These are phyloP conservation scores for Papiliotrema flavescens DNA, from an alignment of 1,284 basidiomycete species.

Conservation along the genomic window DNA sequence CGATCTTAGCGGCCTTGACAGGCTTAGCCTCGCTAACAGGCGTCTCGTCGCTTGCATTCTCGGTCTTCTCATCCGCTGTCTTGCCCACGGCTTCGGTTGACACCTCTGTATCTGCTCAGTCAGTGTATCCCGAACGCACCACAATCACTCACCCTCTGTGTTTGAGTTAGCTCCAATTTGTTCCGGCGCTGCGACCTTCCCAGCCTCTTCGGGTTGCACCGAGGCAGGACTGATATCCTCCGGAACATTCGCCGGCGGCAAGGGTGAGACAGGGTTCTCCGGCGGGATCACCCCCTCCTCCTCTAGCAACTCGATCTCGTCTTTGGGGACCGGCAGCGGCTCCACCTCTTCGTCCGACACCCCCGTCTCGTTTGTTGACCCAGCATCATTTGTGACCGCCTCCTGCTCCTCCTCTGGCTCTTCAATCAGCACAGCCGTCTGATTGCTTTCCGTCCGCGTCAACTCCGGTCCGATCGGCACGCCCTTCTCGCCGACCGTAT, in stretches of 20 bases:
- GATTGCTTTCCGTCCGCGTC: constrained; percentile 17
- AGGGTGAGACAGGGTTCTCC: constrained; percentile 9
- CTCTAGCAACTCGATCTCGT: constrained; percentile 38
- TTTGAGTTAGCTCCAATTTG: no score
- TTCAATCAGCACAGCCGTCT: constrained; percentile 18
- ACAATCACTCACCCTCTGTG: no score
- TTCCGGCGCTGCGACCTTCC: no score
- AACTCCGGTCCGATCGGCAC: constrained; percentile 2
- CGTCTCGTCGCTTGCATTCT: no score
- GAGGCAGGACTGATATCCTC: not conserved
- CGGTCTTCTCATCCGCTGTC: no score
- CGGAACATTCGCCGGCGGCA: constrained; percentile 1
- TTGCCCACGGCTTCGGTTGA: no score
- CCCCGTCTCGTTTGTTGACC: not conserved
- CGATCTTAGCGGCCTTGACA: no score
- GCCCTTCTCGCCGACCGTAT: not conserved
- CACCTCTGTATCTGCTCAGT: no score
- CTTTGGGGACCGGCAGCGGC: constrained; percentile 20
- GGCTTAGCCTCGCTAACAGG: no score
- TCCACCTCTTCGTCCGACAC: not conserved
- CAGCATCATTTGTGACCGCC: not conserved
- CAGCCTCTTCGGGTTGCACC: not conserved
- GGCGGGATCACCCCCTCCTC: constrained; percentile 27
- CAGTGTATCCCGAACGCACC: no score
- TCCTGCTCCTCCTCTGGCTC: constrained; percentile 3